Conservation (phyloP, 2,329 filamentous ascomycete genomes). For the Lachnellula arida region DNA sequence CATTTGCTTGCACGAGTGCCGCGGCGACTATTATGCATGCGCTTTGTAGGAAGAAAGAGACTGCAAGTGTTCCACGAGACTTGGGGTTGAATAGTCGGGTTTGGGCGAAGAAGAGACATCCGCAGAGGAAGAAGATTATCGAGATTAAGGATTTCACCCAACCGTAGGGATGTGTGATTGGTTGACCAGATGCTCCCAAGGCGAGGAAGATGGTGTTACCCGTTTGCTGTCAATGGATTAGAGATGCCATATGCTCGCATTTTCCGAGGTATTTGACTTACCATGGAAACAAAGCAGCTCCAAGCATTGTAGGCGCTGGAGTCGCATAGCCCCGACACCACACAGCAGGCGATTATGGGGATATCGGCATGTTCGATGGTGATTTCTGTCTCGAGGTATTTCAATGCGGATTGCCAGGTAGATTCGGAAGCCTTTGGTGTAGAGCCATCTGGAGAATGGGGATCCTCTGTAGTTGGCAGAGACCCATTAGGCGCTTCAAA, state of each 20-base stretch:
- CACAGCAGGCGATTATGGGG: slow-evolving; percentile 39
- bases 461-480: slow-evolving; percentile 11
- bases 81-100: slow-evolving; percentile 34
- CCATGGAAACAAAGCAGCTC: slow-evolving; percentile 47
- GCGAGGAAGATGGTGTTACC: slow-evolving; percentile 62
- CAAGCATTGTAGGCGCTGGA: slow-evolving; percentile 44
- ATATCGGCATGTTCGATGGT: slow-evolving; percentile 31
- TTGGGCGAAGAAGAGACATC: slow-evolving; percentile 45
- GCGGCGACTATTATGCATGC: slow-evolving; percentile 49
- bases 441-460: slow-evolving; percentile 9
- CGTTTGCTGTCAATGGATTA: slow-evolving; percentile 17
- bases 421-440: slow-evolving; percentile 6
- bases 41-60: slow-evolving; percentile 49
- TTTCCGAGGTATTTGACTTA: slow-evolving; percentile 36
- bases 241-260: not conserved
- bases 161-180: slow-evolving; percentile 44
- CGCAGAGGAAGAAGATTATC: slow-evolving; percentile 48
- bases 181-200: slow-evolving; percentile 51
- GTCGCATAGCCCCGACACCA: slow-evolving; percentile 44
- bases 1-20: slow-evolving; percentile 43
- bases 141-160: slow-evolving; percentile 51
- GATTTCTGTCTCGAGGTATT: slow-evolving; percentile 28
- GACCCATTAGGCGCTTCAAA: not conserved
- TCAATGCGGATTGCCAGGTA: slow-evolving; percentile 6
- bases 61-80: slow-evolving; percentile 39